Evolutionary conservation across 768 basidiomycete genomes (phyloP).

Genomic region (Mycena epipterygia): DNA sequence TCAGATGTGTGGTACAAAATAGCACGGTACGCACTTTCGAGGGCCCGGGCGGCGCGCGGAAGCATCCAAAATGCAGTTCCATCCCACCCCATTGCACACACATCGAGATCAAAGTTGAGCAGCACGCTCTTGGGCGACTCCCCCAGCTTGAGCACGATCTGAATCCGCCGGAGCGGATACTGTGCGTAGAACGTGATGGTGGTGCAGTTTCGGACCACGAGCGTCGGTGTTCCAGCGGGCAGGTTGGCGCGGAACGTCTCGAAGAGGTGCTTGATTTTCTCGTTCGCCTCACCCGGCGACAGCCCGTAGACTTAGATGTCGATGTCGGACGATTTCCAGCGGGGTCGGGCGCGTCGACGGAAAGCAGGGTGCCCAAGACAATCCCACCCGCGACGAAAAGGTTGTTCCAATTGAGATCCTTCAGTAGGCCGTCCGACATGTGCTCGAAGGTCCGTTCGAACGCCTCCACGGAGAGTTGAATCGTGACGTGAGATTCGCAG

Average conservation of each 20-base stretch:
- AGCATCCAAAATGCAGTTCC: slow-evolving; percentile 24
- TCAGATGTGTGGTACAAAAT: not conserved
- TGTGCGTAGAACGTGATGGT: slow-evolving; percentile 27
- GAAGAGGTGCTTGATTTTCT: slow-evolving; percentile 16
- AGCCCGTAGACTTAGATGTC: slow-evolving; percentile 27
- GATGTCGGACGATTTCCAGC: slow-evolving; percentile 22
- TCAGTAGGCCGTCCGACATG: slow-evolving; percentile 22
- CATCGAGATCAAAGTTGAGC: slow-evolving; percentile 28
- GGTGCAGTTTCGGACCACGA: slow-evolving; percentile 18
- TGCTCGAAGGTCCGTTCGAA: slow-evolving; percentile 18
- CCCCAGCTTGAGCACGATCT: slow-evolving; percentile 24
- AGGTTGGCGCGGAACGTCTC: slow-evolving; percentile 21
- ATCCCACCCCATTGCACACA: slow-evolving; percentile 32
- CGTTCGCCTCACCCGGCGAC: not conserved
- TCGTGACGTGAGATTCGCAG: slow-evolving; percentile 6
- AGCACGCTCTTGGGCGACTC: slow-evolving; percentile 19
- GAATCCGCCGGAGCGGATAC: slow-evolving; percentile 28
- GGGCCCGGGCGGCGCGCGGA: slow-evolving; percentile 23
- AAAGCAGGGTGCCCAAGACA: slow-evolving; percentile 11
- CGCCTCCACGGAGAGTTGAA: slow-evolving; percentile 18
- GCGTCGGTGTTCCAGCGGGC: not conserved
- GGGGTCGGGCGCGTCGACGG: slow-evolving; percentile 8
- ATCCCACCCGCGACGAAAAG: slow-evolving; percentile 22
- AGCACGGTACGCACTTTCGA: slow-evolving; percentile 15
- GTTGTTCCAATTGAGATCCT: slow-evolving; percentile 23